A percentile compares a stretch with the other conserved stretches of the same genome.
Conservation (phyloP, 148 eudicot species). For the Diospyros lotus region DNA sequence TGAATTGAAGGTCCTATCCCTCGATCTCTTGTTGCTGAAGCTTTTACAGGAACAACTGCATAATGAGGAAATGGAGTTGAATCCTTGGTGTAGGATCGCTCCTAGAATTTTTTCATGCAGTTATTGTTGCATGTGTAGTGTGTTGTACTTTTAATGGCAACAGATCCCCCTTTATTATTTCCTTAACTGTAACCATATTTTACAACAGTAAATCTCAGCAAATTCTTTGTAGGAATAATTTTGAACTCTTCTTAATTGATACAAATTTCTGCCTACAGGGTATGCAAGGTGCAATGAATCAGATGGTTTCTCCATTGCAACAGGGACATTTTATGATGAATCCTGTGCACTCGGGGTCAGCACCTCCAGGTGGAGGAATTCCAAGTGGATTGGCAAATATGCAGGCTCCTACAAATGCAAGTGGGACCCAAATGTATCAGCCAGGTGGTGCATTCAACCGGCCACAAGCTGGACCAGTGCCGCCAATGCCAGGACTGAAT, state of each 20-base stretch:
- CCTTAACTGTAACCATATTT: neutral
- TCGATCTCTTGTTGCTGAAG: too few species aligned
- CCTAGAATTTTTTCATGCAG: neutral
- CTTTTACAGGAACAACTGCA: neutral
- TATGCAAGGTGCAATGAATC: conserved; percentile 71
- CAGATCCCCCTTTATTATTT: neutral
- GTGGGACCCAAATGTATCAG: conserved; percentile 77
- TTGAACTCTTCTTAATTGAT: conserved; percentile 6
- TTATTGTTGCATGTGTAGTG: neutral
- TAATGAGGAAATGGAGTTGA: neutral
- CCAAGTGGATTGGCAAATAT: conserved; percentile 61
- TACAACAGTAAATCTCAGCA: neutral
- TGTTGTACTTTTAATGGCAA: neutral
- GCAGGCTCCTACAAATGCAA: conserved; percentile 59
- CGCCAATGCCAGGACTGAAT: conserved; percentile 80
- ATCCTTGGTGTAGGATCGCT: neutral
- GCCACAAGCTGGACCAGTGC: conserved; percentile 83
- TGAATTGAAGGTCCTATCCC: too few species aligned
- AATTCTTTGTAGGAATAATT: neutral
- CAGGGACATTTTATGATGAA: conserved; percentile 87
- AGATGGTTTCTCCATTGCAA: conserved; percentile 78
- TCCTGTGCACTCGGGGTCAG: conserved; percentile 61
- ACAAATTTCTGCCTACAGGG: conserved; percentile 32
- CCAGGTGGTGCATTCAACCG: conserved; percentile 68
- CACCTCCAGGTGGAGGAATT: conserved; percentile 57